These are phyloP conservation scores for Paramecium sonneborni DNA, from an alignment of 73 alveolate genomes.

Conservation along the genomic window DNA sequence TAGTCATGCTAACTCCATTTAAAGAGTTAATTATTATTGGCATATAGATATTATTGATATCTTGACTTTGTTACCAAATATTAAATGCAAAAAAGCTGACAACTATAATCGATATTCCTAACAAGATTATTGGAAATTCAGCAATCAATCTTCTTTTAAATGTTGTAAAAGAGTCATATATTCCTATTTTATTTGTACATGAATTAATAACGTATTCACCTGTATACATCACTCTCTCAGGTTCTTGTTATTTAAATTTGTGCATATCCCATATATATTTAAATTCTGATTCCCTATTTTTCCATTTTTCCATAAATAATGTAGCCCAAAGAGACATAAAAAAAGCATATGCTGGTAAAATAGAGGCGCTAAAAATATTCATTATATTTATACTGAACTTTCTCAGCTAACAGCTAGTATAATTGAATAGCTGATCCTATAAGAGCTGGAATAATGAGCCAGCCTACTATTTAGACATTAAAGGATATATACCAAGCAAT, in stretches of 20 bases:
- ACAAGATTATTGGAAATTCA: background rate
- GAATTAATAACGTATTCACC: slow-evolving; percentile 4
- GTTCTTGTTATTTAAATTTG: slow-evolving; percentile 11
- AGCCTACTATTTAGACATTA: slow-evolving; percentile 31
- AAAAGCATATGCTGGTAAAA: slow-evolving; percentile 15
- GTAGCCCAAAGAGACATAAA: slow-evolving; percentile 43
- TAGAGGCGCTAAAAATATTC: background rate
- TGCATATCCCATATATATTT: slow-evolving; percentile 37
- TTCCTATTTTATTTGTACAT: background rate
- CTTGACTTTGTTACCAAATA: background rate
- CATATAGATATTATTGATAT: background rate
- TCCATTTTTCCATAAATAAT: slow-evolving; percentile 48
- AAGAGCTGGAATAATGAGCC: slow-evolving; percentile 42
- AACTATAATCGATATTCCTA: slow-evolving; percentile 11
- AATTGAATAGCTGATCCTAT: background rate
- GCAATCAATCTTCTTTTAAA: slow-evolving; percentile 8
- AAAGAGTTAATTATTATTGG: slow-evolving; percentile 28
- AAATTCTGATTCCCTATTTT: slow-evolving; percentile 34
- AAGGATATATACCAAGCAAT: slow-evolving; percentile 22
- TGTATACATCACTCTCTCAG: slow-evolving; percentile 24
- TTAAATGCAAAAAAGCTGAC: slow-evolving; percentile 16
- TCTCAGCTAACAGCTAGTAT: background rate
- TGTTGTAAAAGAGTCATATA: slow-evolving; percentile 1
- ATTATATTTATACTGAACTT: background rate
- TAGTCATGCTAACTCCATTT: slow-evolving; percentile 32